Evolutionary conservation across 371 early-diverging fungal genomes (phyloP).

Genomic region (Lichtheimia corymbifera): DNA sequence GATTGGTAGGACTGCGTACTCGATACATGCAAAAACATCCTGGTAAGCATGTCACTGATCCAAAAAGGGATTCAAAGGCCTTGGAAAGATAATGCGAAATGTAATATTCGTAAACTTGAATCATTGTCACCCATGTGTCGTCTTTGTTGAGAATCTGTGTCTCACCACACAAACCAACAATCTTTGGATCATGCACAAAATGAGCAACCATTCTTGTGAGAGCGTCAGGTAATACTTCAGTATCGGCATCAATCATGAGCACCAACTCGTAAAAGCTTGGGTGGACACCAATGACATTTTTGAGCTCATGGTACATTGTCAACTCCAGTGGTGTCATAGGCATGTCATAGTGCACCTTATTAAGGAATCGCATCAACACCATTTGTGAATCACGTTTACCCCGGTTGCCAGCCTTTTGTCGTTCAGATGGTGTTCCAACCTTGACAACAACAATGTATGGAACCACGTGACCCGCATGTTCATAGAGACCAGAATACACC

Average conservation of each 20-base stretch:
- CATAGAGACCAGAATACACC: constrained; percentile 97
- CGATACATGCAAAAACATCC: constrained; percentile 98
- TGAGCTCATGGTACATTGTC: constrained; percentile 90
- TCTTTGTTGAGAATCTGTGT: constrained; percentile 87
- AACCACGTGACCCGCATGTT: constrained; percentile 83
- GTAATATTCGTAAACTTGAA: constrained; percentile 99
- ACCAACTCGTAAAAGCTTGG: constrained; percentile 89
- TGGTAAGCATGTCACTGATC: constrained; percentile 93
- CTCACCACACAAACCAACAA: constrained; percentile 94
- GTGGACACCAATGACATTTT: constrained; percentile 87
- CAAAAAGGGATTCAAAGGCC: constrained; percentile 99
- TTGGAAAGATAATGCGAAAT: constrained; percentile 97
- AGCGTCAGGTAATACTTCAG: constrained; percentile 81
- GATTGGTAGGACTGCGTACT: constrained; percentile 75
- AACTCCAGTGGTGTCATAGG: constrained; percentile 86
- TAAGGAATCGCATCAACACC: constrained; percentile 95
- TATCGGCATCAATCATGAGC: constrained; percentile 96
- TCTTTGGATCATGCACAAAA: constrained; percentile 80
- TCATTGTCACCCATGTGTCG: constrained; percentile 94
- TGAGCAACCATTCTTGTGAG: constrained; percentile 76
- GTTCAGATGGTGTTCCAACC: constrained; percentile 80
- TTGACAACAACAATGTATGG: constrained; percentile 97
- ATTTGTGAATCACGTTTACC: constrained; percentile 99
- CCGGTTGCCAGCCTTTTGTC: constrained; percentile 82
- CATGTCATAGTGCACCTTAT: constrained; percentile 87